Base-by-base conservation (phyloP, 225 moss, liverwort and hornwort genomes). In the Polytrichum commune region DNA sequence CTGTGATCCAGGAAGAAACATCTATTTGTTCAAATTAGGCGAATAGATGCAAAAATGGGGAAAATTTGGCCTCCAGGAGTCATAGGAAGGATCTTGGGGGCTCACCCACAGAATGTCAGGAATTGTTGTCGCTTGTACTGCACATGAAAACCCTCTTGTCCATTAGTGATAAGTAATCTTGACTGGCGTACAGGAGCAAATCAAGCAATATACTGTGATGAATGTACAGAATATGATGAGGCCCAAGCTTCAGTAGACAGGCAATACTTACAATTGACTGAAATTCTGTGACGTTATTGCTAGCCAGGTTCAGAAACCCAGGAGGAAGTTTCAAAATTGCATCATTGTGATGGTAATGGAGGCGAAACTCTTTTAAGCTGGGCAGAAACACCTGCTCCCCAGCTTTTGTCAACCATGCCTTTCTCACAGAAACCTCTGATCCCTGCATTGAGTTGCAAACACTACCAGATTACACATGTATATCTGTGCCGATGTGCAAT, bases 311-410 rank as follows among this genome's bases (percentile, higher is more conserved):
- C 55, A 73, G 66, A 29, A 96, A 92, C 65, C 67, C 83, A 33
- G 77, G 77, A 6, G 93, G 92, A 22, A 90, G 83, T 62, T 85
- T 73, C 71, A 85, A 56, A 68, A 96, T 88, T 22, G 92, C 86
- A 77, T 96, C 96, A 68, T 93, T 96, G 75, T 96, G 96, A 62
- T 96, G 96, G 32, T 93, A 96, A 32, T 92, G 96, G 22, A 96
- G 81, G 38, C 88, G 85, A 54, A 96, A 96, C 25, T 88, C 80
- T 46, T 75, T 83, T 27, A 83, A 54, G 66, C 77, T 54, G 5
- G 96, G 92, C 24, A 77, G 60, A 67, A 96, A 96, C 54, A 93
- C 64, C 69, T 82, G 77, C 72, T 85, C 79, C 33, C 92, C 93
- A 19, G 72, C 74, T 65, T 83, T 69, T n/a, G 92, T 96, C 61